phyloP scores from a whole-genome alignment of 2,329 filamentous ascomycete genomes.

The Colletotrichum falcatum region DNA sequence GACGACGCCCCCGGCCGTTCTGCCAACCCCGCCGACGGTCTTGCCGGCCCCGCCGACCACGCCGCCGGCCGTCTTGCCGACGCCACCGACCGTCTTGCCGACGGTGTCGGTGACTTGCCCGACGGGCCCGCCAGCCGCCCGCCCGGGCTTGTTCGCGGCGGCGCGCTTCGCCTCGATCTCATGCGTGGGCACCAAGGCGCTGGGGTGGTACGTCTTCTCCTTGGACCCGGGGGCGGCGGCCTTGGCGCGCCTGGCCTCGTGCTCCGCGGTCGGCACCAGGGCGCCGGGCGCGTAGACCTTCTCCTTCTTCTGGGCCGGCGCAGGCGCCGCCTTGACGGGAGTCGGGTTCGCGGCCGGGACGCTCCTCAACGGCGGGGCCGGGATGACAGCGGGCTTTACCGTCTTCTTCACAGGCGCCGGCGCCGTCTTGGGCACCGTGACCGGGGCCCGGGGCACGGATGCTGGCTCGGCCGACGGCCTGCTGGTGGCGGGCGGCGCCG shows the following conservation, averaged over 20 bases:
- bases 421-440: not conserved
- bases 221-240: not conserved
- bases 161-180: conserved; percentile 28
- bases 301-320: conserved; percentile 4
- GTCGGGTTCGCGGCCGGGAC: not conserved
- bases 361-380: conserved; percentile 8
- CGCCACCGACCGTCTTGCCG: conserved; percentile 27
- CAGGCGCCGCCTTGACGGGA: not conserved
- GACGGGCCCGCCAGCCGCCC: conserved; percentile 17
- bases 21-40: conserved; percentile 14
- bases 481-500: not conserved
- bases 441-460: conserved; percentile 2
- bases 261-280: conserved; percentile 3
- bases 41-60: conserved; percentile 21
- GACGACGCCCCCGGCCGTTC: conserved; percentile 7
- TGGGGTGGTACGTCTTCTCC: conserved; percentile 34
- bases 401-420: not conserved
- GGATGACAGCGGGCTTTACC: not conserved
- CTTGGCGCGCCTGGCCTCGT: conserved; percentile 17
- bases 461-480: not conserved
- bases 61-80: conserved; percentile 19
- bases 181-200: conserved; percentile 18
- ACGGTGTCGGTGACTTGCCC: conserved; percentile 24
- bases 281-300: conserved; percentile 13
- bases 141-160: not conserved